Percentiles rank a stretch among this genome's conserved stretches.
These are phyloP conservation scores for Esteya vermicola DNA, from an alignment of 2,329 filamentous ascomycete genomes.

Conservation along the genomic window DNA sequence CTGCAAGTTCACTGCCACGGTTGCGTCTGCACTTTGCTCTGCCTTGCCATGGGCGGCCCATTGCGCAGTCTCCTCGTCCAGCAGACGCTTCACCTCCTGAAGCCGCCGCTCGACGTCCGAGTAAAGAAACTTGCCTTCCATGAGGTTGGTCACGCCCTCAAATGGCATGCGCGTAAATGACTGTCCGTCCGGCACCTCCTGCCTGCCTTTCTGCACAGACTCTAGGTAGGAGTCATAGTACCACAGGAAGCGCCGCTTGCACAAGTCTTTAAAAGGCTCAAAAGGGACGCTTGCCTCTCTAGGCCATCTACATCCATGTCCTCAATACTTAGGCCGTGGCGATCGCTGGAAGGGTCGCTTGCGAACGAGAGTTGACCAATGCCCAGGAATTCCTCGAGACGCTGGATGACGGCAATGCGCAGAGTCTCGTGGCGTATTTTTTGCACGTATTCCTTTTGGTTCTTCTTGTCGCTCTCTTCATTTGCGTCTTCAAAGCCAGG, in stretches of 20 bases:
- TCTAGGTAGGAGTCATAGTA: slow-evolving; percentile 81
- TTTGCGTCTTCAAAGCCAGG: slow-evolving; percentile 77
- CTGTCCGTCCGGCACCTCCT: slow-evolving; percentile 47
- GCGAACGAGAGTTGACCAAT: slow-evolving; percentile 29
- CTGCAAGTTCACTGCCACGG: slow-evolving; percentile 67
- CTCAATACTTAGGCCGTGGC: slow-evolving; percentile 20
- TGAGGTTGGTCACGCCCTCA: slow-evolving; percentile 59
- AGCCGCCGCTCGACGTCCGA: slow-evolving; percentile 57
- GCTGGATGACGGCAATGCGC: slow-evolving; percentile 71
- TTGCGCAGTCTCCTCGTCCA: slow-evolving; percentile 54
- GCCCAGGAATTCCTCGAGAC: slow-evolving; percentile 65
- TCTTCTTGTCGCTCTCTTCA: slow-evolving; percentile 52
- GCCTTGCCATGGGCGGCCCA: slow-evolving; percentile 60
- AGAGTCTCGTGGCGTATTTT: slow-evolving; percentile 92
- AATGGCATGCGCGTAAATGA: slow-evolving; percentile 77
- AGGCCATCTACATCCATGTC: slow-evolving; percentile 35
- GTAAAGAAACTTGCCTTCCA: slow-evolving; percentile 82
- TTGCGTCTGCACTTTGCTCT: slow-evolving; percentile 49
- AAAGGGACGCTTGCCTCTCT: slow-evolving; percentile 44
- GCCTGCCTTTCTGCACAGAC: slow-evolving; percentile 50
- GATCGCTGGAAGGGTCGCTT: no score
- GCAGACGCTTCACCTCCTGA: slow-evolving; percentile 48
- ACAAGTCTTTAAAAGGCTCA: slow-evolving; percentile 79
- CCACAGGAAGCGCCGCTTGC: slow-evolving; percentile 88
- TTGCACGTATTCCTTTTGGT: slow-evolving; percentile 60